These are phyloP conservation scores for Rhizophagus sp. DNA, from an alignment of 192 early-diverging fungal species.

Conservation along the genomic window DNA sequence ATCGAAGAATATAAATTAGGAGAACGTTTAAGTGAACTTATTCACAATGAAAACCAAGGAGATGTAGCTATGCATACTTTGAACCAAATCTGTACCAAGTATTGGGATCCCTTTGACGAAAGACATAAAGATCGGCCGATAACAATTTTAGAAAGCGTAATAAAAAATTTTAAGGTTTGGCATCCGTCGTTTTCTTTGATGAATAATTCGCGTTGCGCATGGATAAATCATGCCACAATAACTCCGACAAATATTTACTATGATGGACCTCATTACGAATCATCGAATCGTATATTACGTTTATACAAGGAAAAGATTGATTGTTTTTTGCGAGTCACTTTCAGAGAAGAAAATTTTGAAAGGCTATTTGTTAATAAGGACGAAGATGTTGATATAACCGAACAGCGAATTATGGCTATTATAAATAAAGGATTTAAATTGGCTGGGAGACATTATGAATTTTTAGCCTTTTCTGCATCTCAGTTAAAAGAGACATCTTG, in stretches of 20 bases:
- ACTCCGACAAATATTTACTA: conserved; percentile 69
- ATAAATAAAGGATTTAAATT: conserved; percentile 56
- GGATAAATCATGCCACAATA: conserved; percentile 35
- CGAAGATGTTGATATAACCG: conserved; percentile 40
- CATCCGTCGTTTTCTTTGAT: background rate
- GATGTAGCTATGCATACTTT: background rate
- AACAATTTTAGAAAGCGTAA: background rate
- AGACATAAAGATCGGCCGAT: conserved; percentile 6
- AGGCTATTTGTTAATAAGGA: conserved; percentile 36
- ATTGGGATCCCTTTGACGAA: conserved; percentile 17
- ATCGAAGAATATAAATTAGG: background rate
- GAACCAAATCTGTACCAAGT: background rate
- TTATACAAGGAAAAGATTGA: conserved; percentile 49
- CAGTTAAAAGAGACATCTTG: conserved; percentile 62
- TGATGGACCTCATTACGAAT: conserved; percentile 62
- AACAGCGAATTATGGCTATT: conserved; percentile 47
- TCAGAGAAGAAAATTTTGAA: conserved; percentile 62
- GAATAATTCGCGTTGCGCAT: background rate
- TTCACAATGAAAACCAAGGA: background rate
- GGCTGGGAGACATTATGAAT: conserved; percentile 55
- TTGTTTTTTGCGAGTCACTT: conserved; percentile 69
- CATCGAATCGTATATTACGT: conserved; percentile 72
- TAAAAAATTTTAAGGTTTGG: conserved; percentile 3
- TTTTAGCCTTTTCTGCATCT: conserved; percentile 63
- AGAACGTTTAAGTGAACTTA: background rate